phyloP scores from a whole-genome alignment of 257 asterid species.

The Solanum bulbocastanum region DNA sequence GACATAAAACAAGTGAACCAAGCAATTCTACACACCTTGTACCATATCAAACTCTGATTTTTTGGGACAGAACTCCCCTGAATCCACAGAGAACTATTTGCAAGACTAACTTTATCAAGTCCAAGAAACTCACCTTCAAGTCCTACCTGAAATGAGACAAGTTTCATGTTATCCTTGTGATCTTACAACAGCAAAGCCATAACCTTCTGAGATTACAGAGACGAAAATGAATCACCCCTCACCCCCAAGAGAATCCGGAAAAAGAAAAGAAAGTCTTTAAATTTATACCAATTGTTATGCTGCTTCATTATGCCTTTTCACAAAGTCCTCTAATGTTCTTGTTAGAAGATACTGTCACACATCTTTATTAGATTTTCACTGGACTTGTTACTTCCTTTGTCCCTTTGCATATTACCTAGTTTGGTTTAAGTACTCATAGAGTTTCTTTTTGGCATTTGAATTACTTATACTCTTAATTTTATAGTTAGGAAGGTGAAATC shows the following conservation, averaged over 20 bases:
- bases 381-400: neutral
- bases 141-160: slow-evolving; percentile 41
- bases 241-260: neutral
- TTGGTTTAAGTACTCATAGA: neutral
- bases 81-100: slow-evolving; percentile 62
- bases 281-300: neutral
- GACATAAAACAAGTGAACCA: neutral
- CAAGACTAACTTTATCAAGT: slow-evolving; percentile 35
- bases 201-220: neutral
- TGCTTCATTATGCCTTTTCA: neutral
- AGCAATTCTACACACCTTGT: slow-evolving; percentile 43
- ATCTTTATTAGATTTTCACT: neutral
- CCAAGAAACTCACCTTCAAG: slow-evolving; percentile 71
- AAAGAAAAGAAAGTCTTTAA: neutral
- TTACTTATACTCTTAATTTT: neutral
- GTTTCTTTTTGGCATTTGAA: neutral
- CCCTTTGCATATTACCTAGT: neutral
- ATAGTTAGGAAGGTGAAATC: neutral
- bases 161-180: neutral
- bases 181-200: neutral
- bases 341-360: neutral
- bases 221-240: neutral
- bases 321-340: neutral
- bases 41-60: slow-evolving; percentile 61
- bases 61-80: slow-evolving; percentile 30